Conservation (phyloP, 2,329 filamentous ascomycete species). For the Stemphylium beticola region DNA sequence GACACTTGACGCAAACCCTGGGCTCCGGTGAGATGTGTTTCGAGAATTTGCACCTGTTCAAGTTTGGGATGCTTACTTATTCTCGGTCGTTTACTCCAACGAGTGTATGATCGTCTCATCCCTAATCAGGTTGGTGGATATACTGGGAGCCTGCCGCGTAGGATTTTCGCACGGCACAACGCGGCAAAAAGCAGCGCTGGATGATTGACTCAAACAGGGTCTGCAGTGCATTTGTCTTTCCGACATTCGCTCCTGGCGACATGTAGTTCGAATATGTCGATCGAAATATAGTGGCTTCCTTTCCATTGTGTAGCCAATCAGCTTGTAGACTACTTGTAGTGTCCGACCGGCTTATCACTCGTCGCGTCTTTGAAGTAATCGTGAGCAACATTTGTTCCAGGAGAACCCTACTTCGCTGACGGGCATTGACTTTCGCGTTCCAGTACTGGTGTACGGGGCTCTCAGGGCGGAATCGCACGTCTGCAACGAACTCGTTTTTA, state of each 20-base stretch:
- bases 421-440: slow-evolving; percentile 2
- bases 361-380: neutral
- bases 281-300: slow-evolving; percentile 11
- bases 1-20: slow-evolving; percentile 16
- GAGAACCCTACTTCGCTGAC: slow-evolving; percentile 3
- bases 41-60: slow-evolving; percentile 10
- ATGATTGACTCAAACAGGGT: slow-evolving; percentile 10
- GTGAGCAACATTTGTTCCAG: slow-evolving; percentile 4
- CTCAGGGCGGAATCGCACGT: neutral
- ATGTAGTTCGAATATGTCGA: slow-evolving; percentile 13
- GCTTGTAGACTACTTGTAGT: slow-evolving; percentile 1
- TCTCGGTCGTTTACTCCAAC: slow-evolving; percentile 8
- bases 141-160: slow-evolving; percentile 1
- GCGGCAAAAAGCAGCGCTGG: slow-evolving; percentile 15
- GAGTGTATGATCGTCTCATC: slow-evolving; percentile 12
- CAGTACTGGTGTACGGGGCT: slow-evolving; percentile 14
- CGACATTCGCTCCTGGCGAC: slow-evolving; percentile 7
- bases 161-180: slow-evolving; percentile 3
- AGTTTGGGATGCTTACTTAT: slow-evolving; percentile 4
- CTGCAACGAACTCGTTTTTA: neutral
- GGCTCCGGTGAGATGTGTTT: slow-evolving; percentile 15
- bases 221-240: slow-evolving; percentile 4
- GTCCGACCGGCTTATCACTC: slow-evolving; percentile 2
- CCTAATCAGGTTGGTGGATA: slow-evolving; percentile 1
- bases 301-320: neutral